These are phyloP conservation scores for Cercophora sp. DNA, from an alignment of 495 filamentous ascomycete genomes.

Conservation along the genomic window DNA sequence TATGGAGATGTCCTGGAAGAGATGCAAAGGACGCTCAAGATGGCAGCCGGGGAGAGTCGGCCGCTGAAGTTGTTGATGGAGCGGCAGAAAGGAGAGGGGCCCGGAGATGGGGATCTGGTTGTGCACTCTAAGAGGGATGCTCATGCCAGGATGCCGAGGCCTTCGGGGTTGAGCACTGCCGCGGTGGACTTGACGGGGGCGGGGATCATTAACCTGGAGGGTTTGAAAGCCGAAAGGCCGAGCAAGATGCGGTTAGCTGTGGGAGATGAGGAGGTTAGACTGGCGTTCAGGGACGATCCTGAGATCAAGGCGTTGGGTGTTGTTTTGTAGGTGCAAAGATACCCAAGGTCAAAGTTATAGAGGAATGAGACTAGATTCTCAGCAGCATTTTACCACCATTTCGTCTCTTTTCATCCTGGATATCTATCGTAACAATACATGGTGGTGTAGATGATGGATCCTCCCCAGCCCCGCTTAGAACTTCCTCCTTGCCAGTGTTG, in stretches of 20 bases:
- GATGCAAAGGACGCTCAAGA: constrained; percentile 64
- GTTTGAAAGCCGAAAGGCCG: constrained; percentile 70
- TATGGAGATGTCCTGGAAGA: constrained; percentile 92
- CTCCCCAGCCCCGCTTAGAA: constrained; percentile 16
- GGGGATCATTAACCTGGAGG: constrained; percentile 79
- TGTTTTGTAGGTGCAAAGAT: constrained; percentile 29
- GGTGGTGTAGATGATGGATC: too few relatives aligned
- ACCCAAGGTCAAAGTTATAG: not conserved
- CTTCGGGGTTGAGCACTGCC: constrained; percentile 64
- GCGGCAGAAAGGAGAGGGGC: constrained; percentile 10
- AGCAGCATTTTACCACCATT: too few relatives aligned
- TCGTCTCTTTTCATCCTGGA: too few relatives aligned
- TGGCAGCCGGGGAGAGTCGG: constrained; percentile 51
- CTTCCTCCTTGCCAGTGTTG: constrained; percentile 59
- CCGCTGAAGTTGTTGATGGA: constrained; percentile 31
- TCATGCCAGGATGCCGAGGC: constrained; percentile 35
- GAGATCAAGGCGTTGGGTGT: constrained; percentile 72
- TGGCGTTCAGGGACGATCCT: constrained; percentile 81
- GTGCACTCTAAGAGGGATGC: constrained; percentile 8
- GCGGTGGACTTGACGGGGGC: constrained; percentile 80
- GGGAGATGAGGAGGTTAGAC: constrained; percentile 82
- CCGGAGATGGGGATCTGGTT: constrained; percentile 6
- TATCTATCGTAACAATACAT: too few relatives aligned
- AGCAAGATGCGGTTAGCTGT: constrained; percentile 83
- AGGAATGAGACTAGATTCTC: not conserved